Conservation (phyloP, 169 alveolate species). For the Cryptosporidium baileyi region DNA sequence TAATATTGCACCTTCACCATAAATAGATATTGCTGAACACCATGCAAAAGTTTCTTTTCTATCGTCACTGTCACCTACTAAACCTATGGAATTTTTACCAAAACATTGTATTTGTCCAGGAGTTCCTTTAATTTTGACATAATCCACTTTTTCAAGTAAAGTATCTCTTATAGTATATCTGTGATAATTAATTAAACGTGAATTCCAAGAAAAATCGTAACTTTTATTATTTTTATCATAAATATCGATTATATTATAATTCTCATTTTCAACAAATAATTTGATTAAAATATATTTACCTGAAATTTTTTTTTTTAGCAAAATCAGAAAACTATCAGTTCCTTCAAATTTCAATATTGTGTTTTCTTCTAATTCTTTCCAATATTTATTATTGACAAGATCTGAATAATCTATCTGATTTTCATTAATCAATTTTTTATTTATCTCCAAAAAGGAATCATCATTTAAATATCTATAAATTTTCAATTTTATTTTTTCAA, state of each 20-base stretch:
- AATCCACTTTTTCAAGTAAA: neutral
- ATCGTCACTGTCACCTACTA: neutral
- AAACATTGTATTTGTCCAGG: conserved; percentile 62
- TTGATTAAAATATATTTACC: neutral
- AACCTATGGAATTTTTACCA: conserved; percentile 34
- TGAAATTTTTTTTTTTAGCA: neutral
- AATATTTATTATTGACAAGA: neutral
- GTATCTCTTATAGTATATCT: neutral
- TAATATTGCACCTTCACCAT: conserved; percentile 35
- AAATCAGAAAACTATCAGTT: neutral
- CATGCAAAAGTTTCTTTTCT: neutral
- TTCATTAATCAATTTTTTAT: neutral
- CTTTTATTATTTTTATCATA: neutral
- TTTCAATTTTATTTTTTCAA: neutral
- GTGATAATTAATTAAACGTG: neutral
- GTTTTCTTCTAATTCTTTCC: neutral
- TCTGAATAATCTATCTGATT: neutral
- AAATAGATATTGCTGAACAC: conserved; percentile 37
- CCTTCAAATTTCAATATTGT: no score
- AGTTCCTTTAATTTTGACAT: conserved; percentile 16
- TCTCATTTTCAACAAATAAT: neutral
- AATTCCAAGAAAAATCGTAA: neutral
- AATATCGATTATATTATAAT: conserved; percentile 33
- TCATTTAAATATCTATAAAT: neutral
- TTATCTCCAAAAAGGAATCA: neutral